These are phyloP conservation scores for Berkeleyomyces basicola DNA, from an alignment of 2,329 filamentous ascomycete species.

Conservation along the genomic window DNA sequence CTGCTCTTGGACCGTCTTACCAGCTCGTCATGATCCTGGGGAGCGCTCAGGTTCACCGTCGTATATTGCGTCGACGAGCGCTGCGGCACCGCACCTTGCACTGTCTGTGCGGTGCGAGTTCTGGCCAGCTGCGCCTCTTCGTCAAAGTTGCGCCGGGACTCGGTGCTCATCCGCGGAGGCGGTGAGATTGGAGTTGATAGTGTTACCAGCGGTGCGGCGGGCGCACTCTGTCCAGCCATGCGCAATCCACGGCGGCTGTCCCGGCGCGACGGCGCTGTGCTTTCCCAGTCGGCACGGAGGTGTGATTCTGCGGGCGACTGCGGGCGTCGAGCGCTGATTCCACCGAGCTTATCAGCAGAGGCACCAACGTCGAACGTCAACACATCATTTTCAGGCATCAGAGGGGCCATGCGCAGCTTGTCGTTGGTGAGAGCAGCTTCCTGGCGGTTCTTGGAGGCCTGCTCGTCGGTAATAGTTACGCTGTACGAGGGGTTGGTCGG, in stretches of 20 bases:
- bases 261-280: conserved; percentile 19
- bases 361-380: conserved; percentile 1
- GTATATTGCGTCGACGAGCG: not conserved
- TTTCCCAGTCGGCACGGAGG: conserved; percentile 8
- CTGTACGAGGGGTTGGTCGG: conserved; percentile 67
- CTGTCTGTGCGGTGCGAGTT: conserved; percentile 5
- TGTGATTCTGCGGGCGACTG: conserved; percentile 5
- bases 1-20: conserved; percentile 11
- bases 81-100: not conserved
- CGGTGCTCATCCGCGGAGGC: conserved; percentile 17
- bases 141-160: conserved; percentile 24
- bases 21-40: conserved; percentile 2
- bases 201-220: conserved; percentile 20
- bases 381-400: conserved; percentile 16
- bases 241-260: conserved; percentile 33
- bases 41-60: conserved; percentile 1
- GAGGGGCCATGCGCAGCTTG: conserved; percentile 46
- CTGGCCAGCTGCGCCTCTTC: conserved; percentile 24
- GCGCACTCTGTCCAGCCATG: conserved; percentile 28
- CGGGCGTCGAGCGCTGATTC: not conserved
- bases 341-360: not conserved
- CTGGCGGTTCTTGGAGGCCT: conserved; percentile 47
- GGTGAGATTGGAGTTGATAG: conserved; percentile 14
- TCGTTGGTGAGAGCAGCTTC: conserved; percentile 40
- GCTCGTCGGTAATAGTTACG: conserved; percentile 54